These are phyloP conservation scores for Fallopia convolvulus DNA, from an alignment of 148 eudicot genomes.

Conservation along the genomic window DNA sequence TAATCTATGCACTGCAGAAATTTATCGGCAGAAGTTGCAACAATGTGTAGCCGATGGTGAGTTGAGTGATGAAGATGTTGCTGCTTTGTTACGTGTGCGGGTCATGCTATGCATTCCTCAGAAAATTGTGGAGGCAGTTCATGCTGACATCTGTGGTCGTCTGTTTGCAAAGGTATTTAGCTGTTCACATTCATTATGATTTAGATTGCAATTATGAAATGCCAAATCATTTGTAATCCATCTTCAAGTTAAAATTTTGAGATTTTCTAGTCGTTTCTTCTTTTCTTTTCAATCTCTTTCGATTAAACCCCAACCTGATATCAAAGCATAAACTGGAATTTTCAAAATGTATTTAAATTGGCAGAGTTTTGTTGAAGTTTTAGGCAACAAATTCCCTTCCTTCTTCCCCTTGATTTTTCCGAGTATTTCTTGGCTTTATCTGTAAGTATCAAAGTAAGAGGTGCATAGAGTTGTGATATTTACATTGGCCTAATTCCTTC, in stretches of 20 bases:
- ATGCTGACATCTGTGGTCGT: conserved; percentile 81
- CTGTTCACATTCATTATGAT: background rate
- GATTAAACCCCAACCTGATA: background rate
- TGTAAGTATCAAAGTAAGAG: background rate
- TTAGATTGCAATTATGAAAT: background rate
- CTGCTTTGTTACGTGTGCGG: conserved; percentile 59
- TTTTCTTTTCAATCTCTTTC: background rate
- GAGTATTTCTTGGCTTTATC: background rate
- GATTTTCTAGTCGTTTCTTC: background rate
- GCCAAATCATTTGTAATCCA: background rate
- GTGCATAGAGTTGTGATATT: background rate
- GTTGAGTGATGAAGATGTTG: conserved; percentile 72
- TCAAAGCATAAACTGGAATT: background rate
- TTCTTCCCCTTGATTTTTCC: background rate
- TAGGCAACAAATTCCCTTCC: background rate
- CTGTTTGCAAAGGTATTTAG: conserved; percentile 73
- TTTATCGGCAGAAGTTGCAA: conserved; percentile 87
- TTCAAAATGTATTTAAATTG: background rate
- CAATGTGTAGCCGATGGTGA: conserved; percentile 73
- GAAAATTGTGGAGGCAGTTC: conserved; percentile 76
- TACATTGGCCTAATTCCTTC: background rate
- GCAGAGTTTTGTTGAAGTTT: background rate
- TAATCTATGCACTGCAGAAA: conserved; percentile 34
- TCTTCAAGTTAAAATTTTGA: background rate
- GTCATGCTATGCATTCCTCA: conserved; percentile 85